A percentile compares a stretch with the other conserved stretches of the same genome.
Conservation (phyloP, 768 basidiomycete species). For the Coprinopsis sp. region DNA sequence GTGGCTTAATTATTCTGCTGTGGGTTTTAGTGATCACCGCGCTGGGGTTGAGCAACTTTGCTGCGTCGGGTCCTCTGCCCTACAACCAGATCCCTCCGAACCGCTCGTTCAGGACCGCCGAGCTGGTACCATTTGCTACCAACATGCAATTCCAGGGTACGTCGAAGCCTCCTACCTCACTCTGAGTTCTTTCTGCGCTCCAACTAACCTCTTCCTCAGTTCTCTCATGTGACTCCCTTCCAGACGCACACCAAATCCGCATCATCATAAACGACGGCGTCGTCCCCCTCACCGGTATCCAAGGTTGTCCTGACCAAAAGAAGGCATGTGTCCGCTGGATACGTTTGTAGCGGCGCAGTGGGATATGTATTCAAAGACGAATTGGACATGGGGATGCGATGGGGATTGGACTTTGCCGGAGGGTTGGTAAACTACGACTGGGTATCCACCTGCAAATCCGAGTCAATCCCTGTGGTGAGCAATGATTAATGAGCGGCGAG, state of each 20-base stretch:
- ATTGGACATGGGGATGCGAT: slow-evolving; percentile 73
- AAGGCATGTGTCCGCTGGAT: slow-evolving; percentile 76
- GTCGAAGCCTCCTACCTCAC: slow-evolving; percentile 15
- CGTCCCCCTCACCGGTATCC: slow-evolving; percentile 71
- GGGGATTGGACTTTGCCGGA: slow-evolving; percentile 70
- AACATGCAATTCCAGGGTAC: slow-evolving; percentile 86
- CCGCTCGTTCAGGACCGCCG: slow-evolving; percentile 65
- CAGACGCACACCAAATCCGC: slow-evolving; percentile 62
- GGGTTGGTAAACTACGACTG: slow-evolving; percentile 75
- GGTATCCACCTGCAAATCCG: no score
- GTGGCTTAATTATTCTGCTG: neutral
- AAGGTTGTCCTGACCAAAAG: slow-evolving; percentile 64
- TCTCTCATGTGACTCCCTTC: slow-evolving; percentile 48
- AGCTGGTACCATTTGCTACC: slow-evolving; percentile 82
- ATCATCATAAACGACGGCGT: slow-evolving; percentile 87
- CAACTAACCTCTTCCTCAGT: slow-evolving; percentile 37
- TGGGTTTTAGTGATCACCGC: slow-evolving; percentile 66
- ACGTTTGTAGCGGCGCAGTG: slow-evolving; percentile 68
- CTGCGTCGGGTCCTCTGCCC: slow-evolving; percentile 67
- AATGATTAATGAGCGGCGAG: no score
- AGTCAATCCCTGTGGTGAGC: no score
- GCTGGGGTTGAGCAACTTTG: slow-evolving; percentile 73
- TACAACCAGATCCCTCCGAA: slow-evolving; percentile 62
- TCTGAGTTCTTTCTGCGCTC: slow-evolving; percentile 9
- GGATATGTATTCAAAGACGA: slow-evolving; percentile 58